A percentile compares a stretch with the other conserved stretches of the same genome.
Conservation (phyloP, 352 stramenopile species). For the Globisporangium iwayamae region DNA sequence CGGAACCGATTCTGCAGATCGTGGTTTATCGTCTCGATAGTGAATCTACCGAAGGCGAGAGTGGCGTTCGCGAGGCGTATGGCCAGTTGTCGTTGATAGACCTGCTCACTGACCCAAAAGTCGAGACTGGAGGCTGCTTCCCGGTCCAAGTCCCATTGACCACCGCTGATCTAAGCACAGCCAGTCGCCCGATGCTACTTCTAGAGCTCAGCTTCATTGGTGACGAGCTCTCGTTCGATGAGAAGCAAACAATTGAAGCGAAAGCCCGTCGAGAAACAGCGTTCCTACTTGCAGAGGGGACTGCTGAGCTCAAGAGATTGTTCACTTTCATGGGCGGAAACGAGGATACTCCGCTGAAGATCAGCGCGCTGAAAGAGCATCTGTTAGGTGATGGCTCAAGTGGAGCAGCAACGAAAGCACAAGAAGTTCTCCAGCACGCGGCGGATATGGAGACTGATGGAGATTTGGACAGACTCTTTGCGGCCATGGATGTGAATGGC, state of each 20-base stretch:
- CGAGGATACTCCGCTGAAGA: conserved; percentile 25
- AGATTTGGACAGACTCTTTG: conserved; percentile 42
- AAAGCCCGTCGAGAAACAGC: conserved; percentile 18
- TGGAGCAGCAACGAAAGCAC: conserved; percentile 3
- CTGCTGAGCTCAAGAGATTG: conserved; percentile 35
- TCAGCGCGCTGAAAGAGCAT: conserved; percentile 26
- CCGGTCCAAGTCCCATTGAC: conserved; percentile 9
- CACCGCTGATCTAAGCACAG: background rate
- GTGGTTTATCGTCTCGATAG: conserved; percentile 22
- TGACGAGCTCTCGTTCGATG: conserved; percentile 20
- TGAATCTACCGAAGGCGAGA: conserved; percentile 8
- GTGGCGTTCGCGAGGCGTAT: conserved; percentile 19
- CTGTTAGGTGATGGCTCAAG: conserved; percentile 6
- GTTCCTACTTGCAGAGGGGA: conserved; percentile 35
- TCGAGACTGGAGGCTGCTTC: background rate
- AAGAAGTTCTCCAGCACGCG: conserved; percentile 31
- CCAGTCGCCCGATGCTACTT: conserved; percentile 5
- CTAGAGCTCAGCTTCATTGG: conserved; percentile 23
- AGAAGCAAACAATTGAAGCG: conserved; percentile 17
- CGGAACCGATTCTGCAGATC: conserved; percentile 27
- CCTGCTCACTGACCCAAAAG: conserved; percentile 13
- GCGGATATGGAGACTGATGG: conserved; percentile 34
- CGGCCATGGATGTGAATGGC: conserved; percentile 45
- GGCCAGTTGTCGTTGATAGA: conserved; percentile 24
- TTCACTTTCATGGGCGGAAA: conserved; percentile 39